Conservation (phyloP, 106 monocot genomes). For the Acorus calamus region DNA sequence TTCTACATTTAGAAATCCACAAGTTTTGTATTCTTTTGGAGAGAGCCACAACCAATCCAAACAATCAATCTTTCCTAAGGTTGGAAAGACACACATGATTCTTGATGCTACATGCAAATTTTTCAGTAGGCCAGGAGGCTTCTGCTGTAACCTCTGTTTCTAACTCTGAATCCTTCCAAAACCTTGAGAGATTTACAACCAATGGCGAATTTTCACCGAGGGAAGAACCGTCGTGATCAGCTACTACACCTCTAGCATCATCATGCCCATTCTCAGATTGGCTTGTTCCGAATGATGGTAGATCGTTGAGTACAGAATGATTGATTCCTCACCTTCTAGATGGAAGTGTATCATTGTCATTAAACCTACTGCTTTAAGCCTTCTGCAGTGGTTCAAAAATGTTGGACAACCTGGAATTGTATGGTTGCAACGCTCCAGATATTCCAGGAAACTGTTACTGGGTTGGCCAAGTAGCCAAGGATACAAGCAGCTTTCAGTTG, state of each 20-base stretch:
- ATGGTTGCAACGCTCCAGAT: neutral
- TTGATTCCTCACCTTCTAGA: constrained; percentile 12
- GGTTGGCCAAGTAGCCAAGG: constrained; percentile 15
- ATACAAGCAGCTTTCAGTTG: constrained; percentile 15
- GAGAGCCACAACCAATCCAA: constrained; percentile 15
- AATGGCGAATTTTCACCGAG: constrained; percentile 14
- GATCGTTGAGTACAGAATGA: constrained; percentile 10
- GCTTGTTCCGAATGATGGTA: constrained; percentile 7
- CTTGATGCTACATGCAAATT: constrained; percentile 6
- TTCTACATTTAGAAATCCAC: neutral
- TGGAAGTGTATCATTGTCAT: constrained; percentile 9
- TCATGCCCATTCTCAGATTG: constrained; percentile 10
- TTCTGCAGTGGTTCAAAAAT: constrained; percentile 10
- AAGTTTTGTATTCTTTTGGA: constrained; percentile 3
- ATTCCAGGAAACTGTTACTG: constrained; percentile 4
- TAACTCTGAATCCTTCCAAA: constrained; percentile 14
- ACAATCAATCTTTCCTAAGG: constrained; percentile 31
- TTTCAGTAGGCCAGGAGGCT: constrained; percentile 16
- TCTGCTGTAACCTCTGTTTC: constrained; percentile 12
- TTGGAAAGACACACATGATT: constrained; percentile 34
- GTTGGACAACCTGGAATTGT: constrained; percentile 6
- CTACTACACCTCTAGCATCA: constrained; percentile 19
- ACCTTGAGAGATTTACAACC: constrained; percentile 7
- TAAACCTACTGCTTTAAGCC: constrained; percentile 4
- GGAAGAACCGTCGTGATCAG: constrained; percentile 13